These are phyloP conservation scores for Colletotrichum acutatum DNA, from an alignment of 2,329 filamentous ascomycete species.

Conservation along the genomic window DNA sequence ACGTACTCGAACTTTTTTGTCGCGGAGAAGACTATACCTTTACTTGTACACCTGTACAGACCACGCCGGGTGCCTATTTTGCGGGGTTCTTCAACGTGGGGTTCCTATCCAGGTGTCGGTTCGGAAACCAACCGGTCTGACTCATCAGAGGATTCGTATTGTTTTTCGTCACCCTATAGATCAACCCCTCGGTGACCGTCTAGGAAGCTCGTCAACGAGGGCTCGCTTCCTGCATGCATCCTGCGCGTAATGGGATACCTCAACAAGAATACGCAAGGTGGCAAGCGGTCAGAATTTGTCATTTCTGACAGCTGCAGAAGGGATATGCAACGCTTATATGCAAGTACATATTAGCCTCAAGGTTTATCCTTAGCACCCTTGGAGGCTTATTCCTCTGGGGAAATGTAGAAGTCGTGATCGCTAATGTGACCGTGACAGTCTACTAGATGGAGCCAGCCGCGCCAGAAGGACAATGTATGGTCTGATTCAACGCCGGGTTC, in stretches of 20 bases:
- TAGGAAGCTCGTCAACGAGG: slow-evolving; percentile 17
- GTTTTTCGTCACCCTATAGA: neutral
- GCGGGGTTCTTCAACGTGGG: neutral
- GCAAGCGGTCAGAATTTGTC: slow-evolving; percentile 1
- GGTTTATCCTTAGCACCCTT: neutral
- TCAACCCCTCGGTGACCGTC: neutral
- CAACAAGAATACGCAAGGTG: neutral
- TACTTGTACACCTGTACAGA: neutral
- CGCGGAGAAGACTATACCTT: neutral
- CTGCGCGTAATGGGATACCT: too few relatives aligned
- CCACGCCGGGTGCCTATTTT: neutral
- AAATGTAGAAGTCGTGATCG: neutral
- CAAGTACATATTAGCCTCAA: slow-evolving; percentile 16
- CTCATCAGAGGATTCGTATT: slow-evolving; percentile 4
- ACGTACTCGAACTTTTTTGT: neutral
- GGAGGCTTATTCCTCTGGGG: neutral
- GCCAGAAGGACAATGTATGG: neutral
- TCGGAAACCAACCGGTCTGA: slow-evolving; percentile 21
- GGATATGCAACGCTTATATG: slow-evolving; percentile 15
- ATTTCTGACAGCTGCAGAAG: slow-evolving; percentile 10
- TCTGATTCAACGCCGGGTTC: neutral
- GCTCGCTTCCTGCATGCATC: neutral
- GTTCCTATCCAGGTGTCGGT: neutral
- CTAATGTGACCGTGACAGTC: neutral
- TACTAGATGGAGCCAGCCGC: neutral